phyloP scores from a whole-genome alignment of 2,329 filamentous ascomycete species.

The Colletotrichum plurivorum region DNA sequence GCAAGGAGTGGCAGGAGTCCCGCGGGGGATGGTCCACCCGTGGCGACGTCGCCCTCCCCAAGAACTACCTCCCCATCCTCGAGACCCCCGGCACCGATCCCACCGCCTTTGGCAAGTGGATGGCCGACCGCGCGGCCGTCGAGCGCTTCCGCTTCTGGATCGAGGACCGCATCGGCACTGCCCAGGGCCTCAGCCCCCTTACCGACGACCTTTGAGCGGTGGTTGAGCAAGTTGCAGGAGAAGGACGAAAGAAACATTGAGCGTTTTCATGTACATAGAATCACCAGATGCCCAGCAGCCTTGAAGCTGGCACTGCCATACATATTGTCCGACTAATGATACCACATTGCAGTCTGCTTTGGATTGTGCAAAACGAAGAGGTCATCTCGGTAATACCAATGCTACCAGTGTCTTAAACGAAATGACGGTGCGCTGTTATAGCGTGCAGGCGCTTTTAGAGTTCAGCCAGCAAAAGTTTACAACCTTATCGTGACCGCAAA shows the following conservation, averaged over 20 bases:
- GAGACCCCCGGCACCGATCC: constrained; percentile 52
- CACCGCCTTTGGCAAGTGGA: constrained; percentile 55
- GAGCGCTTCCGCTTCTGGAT: constrained; percentile 59
- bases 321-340: constrained; percentile 6
- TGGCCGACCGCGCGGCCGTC: constrained; percentile 56
- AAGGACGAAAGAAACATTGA: too few species aligned
- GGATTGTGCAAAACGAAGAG: too few species aligned
- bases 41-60: constrained; percentile 49
- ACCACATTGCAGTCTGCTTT: too few species aligned
- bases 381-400: too few species aligned
- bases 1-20: constrained; percentile 53
- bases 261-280: constrained; percentile 3
- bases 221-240: neutral
- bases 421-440: too few species aligned
- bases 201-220: constrained; percentile 21
- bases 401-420: too few species aligned
- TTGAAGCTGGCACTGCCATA: neutral
- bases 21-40: constrained; percentile 52
- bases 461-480: too few species aligned
- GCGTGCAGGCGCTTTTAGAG: too few species aligned
- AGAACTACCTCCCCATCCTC: constrained; percentile 48
- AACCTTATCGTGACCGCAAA: too few species aligned
- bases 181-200: constrained; percentile 58
- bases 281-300: neutral
- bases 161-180: constrained; percentile 57